Evolutionary conservation across 768 basidiomycete species (phyloP).

Genomic region (Mycena sanguinolenta): DNA sequence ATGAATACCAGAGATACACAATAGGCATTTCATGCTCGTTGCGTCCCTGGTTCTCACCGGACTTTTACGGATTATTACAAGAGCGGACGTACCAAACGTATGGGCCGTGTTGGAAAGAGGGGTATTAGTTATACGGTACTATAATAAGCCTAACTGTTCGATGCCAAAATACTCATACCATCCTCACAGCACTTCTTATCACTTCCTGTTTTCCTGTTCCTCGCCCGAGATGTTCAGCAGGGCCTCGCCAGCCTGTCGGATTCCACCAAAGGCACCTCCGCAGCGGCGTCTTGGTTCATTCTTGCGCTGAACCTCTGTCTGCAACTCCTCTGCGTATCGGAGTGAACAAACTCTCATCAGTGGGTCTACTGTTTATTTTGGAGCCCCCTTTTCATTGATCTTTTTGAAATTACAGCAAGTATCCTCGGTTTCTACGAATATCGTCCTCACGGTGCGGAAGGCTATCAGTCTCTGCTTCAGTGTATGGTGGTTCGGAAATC

Average conservation of each 20-base stretch:
- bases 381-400: conserved; percentile 4
- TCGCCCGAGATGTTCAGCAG: conserved; percentile 67
- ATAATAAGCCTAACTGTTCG: not conserved
- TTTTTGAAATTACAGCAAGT: conserved; percentile 62
- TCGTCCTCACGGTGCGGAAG: conserved; percentile 85
- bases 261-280: conserved; percentile 46
- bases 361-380: conserved; percentile 52
- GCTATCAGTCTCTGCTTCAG: conserved; percentile 84
- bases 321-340: conserved; percentile 86
- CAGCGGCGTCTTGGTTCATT: conserved; percentile 65
- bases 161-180: not conserved
- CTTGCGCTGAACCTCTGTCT: conserved; percentile 75
- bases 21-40: conserved; percentile 80
- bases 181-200: conserved; percentile 77
- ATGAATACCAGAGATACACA: conserved; percentile 63
- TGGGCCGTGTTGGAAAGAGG: conserved; percentile 87
- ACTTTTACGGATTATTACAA: conserved; percentile 78
- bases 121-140: conserved; percentile 88
- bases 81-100: conserved; percentile 81
- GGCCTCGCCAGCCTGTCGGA: conserved; percentile 63
- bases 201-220: conserved; percentile 80
- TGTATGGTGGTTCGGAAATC: conserved; percentile 87
- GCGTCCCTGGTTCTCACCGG: conserved; percentile 77
- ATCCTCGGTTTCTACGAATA: conserved; percentile 85
- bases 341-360: conserved; percentile 88